These are phyloP conservation scores for Chaetomium sp. DNA, from an alignment of 2,329 filamentous ascomycete genomes.

Conservation along the genomic window DNA sequence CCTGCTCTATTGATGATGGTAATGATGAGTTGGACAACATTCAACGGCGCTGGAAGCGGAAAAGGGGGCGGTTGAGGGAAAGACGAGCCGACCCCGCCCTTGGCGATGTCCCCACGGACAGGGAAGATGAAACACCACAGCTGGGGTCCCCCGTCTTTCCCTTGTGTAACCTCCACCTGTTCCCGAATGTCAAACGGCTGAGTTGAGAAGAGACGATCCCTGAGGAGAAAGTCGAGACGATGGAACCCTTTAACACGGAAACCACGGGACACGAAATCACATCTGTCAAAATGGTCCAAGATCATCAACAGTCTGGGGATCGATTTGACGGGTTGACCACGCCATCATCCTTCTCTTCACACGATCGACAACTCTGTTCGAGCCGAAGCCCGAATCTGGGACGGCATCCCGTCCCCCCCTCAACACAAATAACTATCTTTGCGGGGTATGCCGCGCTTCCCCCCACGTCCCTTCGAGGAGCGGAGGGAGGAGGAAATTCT, in stretches of 20 bases:
- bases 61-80: background rate
- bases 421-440: background rate
- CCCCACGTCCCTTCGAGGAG: background rate
- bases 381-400: no score
- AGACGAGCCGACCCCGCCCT: conserved; percentile 7
- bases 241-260: background rate
- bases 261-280: background rate
- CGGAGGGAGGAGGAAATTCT: background rate
- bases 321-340: no score
- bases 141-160: background rate
- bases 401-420: no score
- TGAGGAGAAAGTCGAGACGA: background rate
- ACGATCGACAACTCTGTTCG: no score
- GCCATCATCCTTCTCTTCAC: no score
- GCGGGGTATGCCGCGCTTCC: background rate
- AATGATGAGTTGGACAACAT: background rate
- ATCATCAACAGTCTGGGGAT: no score
- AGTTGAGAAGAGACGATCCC: background rate
- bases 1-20: background rate
- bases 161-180: background rate
- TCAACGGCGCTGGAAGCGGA: background rate
- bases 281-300: background rate
- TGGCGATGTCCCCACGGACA: conserved; percentile 6
- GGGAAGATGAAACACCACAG: conserved; percentile 7
- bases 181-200: background rate